Evolutionary conservation across 306 rosid species (phyloP), one percentile per base, ranked within the genome.

Genomic region (Ormosia semicastrata): DNA sequence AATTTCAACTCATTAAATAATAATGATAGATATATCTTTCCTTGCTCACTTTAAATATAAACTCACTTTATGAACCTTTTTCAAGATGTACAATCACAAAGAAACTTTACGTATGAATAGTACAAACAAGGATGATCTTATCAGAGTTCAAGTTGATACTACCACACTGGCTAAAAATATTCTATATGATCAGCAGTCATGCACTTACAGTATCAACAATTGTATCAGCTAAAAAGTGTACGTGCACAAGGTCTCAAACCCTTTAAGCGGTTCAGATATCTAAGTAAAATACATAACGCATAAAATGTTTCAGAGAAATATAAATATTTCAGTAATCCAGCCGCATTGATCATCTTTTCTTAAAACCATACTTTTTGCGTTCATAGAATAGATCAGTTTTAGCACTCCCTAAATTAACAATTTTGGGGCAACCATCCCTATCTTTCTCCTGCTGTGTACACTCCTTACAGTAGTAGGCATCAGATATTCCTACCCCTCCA

Each of bases 371-470:
- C 81, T 95, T 95, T 78, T 95, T 95, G 13, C 97, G 91, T 75
- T 95, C 98, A 32, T 93, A 91, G 82, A 93, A 93, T 49, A 93
- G 81, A 78, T 95, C 94, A 12, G 94, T 93, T 88, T 94, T 92
- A 58, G 94, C 97, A 81, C 95, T 91, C n/a, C 97, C 99, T 62
- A 95, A 81, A 72, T 95, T 93, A 57, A 93, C 97, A 68, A 95
- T 95, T 83, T 95, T 95, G 33, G 97, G 99, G 59, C 99, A 95
- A 43, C 97, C 99, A 82, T 91, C 97, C 82, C 98, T 89, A 13
- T 95, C 98, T 88, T 91, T 95, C 92, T 91, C 98, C 84, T 91
- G 97, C 83, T 95, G 99, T 1, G 97, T 95, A 75, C 99, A 95
- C 91, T 95, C 99, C 85, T 93, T 91, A 88, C 99, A 93, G 81